phyloP scores from a whole-genome alignment of 73 alveolate species.

The Stentor coeruleus region DNA sequence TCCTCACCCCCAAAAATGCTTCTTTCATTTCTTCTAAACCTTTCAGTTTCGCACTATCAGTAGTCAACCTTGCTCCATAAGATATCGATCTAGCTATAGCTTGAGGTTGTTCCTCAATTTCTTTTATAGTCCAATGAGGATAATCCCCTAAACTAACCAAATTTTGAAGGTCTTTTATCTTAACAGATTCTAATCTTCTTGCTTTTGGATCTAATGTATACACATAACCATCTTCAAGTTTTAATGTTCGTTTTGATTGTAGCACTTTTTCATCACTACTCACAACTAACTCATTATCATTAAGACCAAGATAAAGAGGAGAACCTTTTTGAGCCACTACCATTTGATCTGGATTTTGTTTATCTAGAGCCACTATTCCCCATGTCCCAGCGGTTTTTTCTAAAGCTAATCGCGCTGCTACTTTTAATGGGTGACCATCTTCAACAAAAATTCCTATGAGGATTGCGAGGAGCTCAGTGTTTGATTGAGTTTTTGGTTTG shows the following conservation, averaged over 20 bases:
- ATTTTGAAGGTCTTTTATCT: conserved; percentile 24
- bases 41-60: conserved; percentile 62
- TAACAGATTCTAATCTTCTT: conserved; percentile 36
- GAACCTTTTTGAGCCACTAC: conserved; percentile 59
- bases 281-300: conserved; percentile 42
- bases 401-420: conserved; percentile 61
- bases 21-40: conserved; percentile 59
- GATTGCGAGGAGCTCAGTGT: conserved; percentile 77
- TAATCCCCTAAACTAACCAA: conserved; percentile 42
- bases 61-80: conserved; percentile 70
- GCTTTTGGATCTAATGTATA: conserved; percentile 34
- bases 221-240: conserved; percentile 72
- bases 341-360: conserved; percentile 48
- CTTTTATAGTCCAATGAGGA: conserved; percentile 62
- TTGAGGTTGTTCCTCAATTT: conserved; percentile 73
- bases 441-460: conserved; percentile 56
- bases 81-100: conserved; percentile 65
- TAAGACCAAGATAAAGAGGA: conserved; percentile 46
- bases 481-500: conserved; percentile 60
- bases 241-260: conserved; percentile 61
- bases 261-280: conserved; percentile 76
- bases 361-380: conserved; percentile 53
- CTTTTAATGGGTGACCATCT: conserved; percentile 47
- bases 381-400: conserved; percentile 53
- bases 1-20: conserved; percentile 24